A percentile compares a stretch with the other conserved stretches of the same genome.
Evolutionary conservation across 768 basidiomycete genomes (phyloP).

Genomic region (Phaeolepiota aurea): DNA sequence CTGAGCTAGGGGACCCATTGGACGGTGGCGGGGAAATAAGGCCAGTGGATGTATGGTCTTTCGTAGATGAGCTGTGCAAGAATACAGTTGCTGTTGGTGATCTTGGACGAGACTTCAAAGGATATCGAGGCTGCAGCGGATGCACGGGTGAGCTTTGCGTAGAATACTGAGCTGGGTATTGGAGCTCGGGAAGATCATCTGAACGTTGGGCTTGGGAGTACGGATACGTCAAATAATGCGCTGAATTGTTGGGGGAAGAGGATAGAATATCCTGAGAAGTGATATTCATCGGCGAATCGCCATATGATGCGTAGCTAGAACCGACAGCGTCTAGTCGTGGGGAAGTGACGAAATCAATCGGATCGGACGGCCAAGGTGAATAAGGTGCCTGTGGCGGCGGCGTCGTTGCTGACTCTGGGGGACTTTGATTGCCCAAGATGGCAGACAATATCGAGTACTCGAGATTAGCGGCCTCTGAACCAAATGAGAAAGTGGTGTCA

Average conservation of each 20-base stretch:
- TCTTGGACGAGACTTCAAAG: constrained; percentile 33
- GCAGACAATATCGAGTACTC: constrained; percentile 93
- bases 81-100: constrained; percentile 25
- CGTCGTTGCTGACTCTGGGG: constrained; percentile 33
- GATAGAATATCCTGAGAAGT: constrained; percentile 23
- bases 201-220: constrained; percentile 28
- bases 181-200: constrained; percentile 28
- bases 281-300: constrained; percentile 25
- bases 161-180: constrained; percentile 26
- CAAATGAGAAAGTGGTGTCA: constrained; percentile 61
- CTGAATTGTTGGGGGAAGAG: constrained; percentile 24
- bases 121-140: constrained; percentile 45
- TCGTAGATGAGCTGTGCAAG: constrained; percentile 19
- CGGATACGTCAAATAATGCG: constrained; percentile 39
- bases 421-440: constrained; percentile 77
- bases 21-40: constrained; percentile 30
- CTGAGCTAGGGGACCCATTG: constrained; percentile 29
- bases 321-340: constrained; percentile 20
- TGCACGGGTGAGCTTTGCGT: constrained; percentile 23
- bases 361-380: constrained; percentile 35
- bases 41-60: constrained; percentile 21
- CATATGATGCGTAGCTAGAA: constrained; percentile 22
- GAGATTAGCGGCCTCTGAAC: constrained; percentile 85
- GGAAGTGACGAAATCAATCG: constrained; percentile 27
- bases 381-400: constrained; percentile 33